Percentiles rank a stretch among this genome's conserved stretches.
phyloP scores from a whole-genome alignment of 2,329 filamentous ascomycete species.

The Alternaria gaisen region DNA sequence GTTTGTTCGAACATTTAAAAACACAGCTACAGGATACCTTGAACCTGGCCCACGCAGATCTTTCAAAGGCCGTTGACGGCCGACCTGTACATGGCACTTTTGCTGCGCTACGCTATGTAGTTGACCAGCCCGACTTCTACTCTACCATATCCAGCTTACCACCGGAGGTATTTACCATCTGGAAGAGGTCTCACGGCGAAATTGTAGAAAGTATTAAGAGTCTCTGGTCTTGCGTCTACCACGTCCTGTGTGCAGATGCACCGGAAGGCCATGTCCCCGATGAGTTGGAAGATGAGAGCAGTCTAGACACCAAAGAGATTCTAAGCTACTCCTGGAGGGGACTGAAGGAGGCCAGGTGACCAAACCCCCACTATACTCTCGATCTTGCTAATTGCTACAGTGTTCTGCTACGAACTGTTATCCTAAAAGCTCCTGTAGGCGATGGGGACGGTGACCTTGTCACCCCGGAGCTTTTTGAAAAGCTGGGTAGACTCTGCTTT shows the following conservation, averaged over 20 bases:
- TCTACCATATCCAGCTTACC: slow-evolving; percentile 19
- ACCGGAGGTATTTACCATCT: slow-evolving; percentile 25
- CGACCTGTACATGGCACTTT: slow-evolving; percentile 58
- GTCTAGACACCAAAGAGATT: slow-evolving; percentile 84
- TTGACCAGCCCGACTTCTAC: slow-evolving; percentile 54
- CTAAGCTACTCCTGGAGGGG: slow-evolving; percentile 95
- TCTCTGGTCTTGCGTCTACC: slow-evolving; percentile 80
- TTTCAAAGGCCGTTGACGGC: slow-evolving; percentile 66
- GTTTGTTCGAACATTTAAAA: slow-evolving; percentile 67
- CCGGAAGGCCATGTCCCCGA: slow-evolving; percentile 87
- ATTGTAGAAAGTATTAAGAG: slow-evolving; percentile 69
- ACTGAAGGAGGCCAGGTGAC: slow-evolving; percentile 89
- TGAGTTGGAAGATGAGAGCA: slow-evolving; percentile 75
- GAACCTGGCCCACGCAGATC: slow-evolving; percentile 67
- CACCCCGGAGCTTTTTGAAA: slow-evolving; percentile 63
- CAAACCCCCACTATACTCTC: neutral
- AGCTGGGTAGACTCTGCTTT: slow-evolving; percentile 78
- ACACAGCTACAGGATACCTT: slow-evolving; percentile 72
- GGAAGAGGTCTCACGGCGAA: slow-evolving; percentile 60
- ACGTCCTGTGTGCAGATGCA: slow-evolving; percentile 89
- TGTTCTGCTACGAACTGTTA: slow-evolving; percentile 68
- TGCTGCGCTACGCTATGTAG: slow-evolving; percentile 59
- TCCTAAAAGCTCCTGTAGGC: slow-evolving; percentile 50
- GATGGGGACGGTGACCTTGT: slow-evolving; percentile 29
- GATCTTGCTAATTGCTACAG: slow-evolving; percentile 56